Evolutionary conservation across 2,329 filamentous ascomycete species (phyloP).

Genomic region (Fusarium goolgardi): DNA sequence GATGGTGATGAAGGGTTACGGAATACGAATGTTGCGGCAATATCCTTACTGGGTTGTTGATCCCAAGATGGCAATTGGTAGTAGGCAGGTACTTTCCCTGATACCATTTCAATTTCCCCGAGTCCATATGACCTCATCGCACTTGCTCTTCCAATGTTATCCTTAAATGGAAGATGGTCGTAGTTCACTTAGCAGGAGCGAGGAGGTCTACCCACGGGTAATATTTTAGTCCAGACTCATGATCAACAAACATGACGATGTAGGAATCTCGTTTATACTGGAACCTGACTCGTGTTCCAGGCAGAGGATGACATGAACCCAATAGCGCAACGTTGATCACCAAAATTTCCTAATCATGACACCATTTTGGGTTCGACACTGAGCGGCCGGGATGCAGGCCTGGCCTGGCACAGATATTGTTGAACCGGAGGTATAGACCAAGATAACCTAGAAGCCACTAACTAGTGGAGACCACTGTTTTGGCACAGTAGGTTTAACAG

Average conservation of each 20-base stretch:
- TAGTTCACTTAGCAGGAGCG: not conserved
- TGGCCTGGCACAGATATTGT: too few species aligned
- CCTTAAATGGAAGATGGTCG: not conserved
- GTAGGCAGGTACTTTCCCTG: conserved; percentile 2
- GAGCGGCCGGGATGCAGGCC: not conserved
- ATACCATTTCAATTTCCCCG: not conserved
- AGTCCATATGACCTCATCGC: not conserved
- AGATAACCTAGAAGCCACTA: too few species aligned
- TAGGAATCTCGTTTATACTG: not conserved
- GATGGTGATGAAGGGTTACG: conserved; percentile 15
- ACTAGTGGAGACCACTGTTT: too few species aligned
- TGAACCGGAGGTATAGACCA: too few species aligned
- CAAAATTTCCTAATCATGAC: not conserved
- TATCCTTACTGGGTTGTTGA: not conserved
- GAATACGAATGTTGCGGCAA: not conserved
- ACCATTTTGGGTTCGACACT: not conserved
- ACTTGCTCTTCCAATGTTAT: not conserved
- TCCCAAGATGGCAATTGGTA: not conserved
- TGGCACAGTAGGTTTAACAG: too few species aligned
- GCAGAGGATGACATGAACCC: not conserved
- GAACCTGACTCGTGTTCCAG: conserved; percentile 13
- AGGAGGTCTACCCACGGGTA: not conserved
- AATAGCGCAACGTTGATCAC: not conserved
- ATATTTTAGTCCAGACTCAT: conserved; percentile 2
- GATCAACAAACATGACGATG: conserved; percentile 11